Evolutionary conservation across 352 stramenopile species (phyloP).

Genomic region (Blastocystis sp.): DNA sequence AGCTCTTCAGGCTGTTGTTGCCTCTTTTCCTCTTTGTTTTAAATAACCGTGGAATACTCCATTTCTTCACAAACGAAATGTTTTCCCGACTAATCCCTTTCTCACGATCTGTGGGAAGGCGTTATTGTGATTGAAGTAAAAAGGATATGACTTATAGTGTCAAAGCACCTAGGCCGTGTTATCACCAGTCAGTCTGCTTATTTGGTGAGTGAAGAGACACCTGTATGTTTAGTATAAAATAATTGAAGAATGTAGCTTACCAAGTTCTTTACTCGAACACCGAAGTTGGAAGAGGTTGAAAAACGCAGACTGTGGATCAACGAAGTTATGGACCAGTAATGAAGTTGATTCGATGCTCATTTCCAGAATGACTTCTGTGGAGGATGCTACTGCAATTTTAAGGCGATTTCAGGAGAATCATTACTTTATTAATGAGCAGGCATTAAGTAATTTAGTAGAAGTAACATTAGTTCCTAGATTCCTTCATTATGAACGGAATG

Average conservation of each 20-base stretch:
- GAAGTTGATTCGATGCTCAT: neutral
- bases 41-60: neutral
- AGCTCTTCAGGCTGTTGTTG: neutral
- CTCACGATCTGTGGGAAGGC: neutral
- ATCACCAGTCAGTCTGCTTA: constrained; percentile 63
- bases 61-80: neutral
- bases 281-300: neutral
- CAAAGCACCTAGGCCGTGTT: neutral
- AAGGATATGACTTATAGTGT: constrained; percentile 25
- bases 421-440: constrained; percentile 40
- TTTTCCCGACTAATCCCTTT: neutral
- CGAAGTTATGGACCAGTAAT: constrained; percentile 16
- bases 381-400: constrained; percentile 1
- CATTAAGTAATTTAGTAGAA: neutral
- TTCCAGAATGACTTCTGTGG: constrained; percentile 37
- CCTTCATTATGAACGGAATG: neutral
- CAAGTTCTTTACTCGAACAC: neutral
- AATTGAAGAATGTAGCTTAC: neutral
- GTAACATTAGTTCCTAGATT: neutral
- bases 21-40: neutral
- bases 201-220: constrained; percentile 51
- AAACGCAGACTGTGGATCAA: constrained; percentile 59
- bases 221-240: neutral
- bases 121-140: neutral
- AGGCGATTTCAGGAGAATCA: neutral